Conservation (phyloP, 768 basidiomycete genomes). For the Panaeolus cyanescens region DNA sequence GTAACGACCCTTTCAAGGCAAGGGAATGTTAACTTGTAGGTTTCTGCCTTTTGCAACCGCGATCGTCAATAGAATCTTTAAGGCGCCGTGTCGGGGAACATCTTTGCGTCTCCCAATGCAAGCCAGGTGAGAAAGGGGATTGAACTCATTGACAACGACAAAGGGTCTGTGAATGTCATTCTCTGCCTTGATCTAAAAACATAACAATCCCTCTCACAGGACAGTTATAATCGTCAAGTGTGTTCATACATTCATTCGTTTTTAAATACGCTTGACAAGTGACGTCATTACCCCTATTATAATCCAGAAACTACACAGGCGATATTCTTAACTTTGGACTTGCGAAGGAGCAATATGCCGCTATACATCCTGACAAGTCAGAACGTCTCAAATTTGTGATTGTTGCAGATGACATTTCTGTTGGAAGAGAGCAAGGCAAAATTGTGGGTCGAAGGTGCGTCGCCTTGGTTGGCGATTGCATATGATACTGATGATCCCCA, state of each 20-base stretch:
- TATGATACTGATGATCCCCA: not conserved
- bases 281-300: not conserved
- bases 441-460: slow-evolving; percentile 80
- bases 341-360: slow-evolving; percentile 82
- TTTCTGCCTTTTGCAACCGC: not conserved
- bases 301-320: slow-evolving; percentile 79
- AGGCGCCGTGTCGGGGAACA: slow-evolving; percentile 81
- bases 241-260: slow-evolving; percentile 10
- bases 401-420: slow-evolving; percentile 90
- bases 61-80: not conserved
- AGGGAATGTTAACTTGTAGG: slow-evolving; percentile 77
- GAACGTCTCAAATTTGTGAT: slow-evolving; percentile 74
- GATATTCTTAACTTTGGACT: slow-evolving; percentile 92
- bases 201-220: slow-evolving; percentile 33
- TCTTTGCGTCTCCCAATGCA: slow-evolving; percentile 91
- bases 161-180: slow-evolving; percentile 50
- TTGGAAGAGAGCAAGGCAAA: slow-evolving; percentile 76
- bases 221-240: slow-evolving; percentile 87
- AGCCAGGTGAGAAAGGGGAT: slow-evolving; percentile 83
- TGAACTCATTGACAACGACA: slow-evolving; percentile 70
- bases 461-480: not conserved
- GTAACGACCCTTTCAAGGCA: slow-evolving; percentile 40
- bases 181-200: not conserved
- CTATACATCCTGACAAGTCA: slow-evolving; percentile 65
- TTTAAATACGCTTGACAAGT: slow-evolving; percentile 2